Evolutionary conservation across 73 alveolate species (phyloP).

Genomic region (Paramecium sonneborni): DNA sequence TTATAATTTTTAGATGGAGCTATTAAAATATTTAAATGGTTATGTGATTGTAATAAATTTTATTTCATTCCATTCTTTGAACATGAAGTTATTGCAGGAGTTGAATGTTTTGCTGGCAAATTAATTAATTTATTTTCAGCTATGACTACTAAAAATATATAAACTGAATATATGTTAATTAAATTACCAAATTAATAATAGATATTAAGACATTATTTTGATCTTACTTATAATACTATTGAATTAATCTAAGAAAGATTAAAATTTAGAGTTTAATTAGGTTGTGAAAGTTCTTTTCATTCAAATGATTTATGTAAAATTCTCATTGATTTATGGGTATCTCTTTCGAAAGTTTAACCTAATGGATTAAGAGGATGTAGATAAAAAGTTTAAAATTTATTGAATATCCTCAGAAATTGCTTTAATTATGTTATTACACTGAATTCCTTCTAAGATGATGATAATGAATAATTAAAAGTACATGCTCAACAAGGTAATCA

Average conservation of each 20-base stretch:
- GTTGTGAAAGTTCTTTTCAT: constrained; percentile 54
- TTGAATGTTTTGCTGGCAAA: constrained; percentile 48
- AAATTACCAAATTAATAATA: background rate
- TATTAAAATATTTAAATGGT: constrained; percentile 44
- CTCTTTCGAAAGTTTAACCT: background rate
- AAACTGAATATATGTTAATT: constrained; percentile 16
- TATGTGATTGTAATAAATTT: background rate
- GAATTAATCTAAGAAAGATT: background rate
- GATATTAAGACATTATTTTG: constrained; percentile 22
- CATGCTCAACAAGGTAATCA: constrained; percentile 2
- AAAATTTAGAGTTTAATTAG: constrained; percentile 11
- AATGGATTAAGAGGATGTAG: background rate
- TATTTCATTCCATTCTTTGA: constrained; percentile 53
- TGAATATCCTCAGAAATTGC: background rate
- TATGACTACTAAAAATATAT: background rate
- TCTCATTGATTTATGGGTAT: constrained; percentile 25
- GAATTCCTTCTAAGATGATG: constrained; percentile 43
- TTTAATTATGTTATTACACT: constrained; percentile 17
- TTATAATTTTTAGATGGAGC: constrained; percentile 49
- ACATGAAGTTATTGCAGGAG: constrained; percentile 55
- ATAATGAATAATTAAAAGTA: constrained; percentile 15
- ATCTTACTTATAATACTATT: constrained; percentile 10
- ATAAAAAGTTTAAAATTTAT: background rate
- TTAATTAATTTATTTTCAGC: constrained; percentile 12
- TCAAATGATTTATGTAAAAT: constrained; percentile 35